Evolutionary conservation across 345 rosid species (phyloP).

Genomic region (Orychophragmus violaceus): DNA sequence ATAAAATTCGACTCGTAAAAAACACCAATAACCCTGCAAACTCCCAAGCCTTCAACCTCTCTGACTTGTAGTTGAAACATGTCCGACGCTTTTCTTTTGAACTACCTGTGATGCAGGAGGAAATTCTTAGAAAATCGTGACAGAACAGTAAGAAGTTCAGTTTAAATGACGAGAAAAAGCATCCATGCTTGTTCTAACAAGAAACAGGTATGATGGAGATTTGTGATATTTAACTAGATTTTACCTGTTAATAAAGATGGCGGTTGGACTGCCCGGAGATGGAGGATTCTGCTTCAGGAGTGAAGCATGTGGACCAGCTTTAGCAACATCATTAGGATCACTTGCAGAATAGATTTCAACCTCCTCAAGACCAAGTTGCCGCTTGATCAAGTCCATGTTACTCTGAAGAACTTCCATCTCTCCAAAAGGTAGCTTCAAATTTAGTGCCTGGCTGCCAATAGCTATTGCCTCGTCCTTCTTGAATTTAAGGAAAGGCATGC

Average conservation of each 20-base stretch:
- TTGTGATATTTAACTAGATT: not conserved
- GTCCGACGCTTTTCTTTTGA: not conserved
- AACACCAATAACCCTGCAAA: not conserved
- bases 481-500: slow-evolving; percentile 86
- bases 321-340: slow-evolving; percentile 39
- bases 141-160: not conserved
- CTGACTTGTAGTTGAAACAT: not conserved
- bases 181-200: not conserved
- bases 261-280: slow-evolving; percentile 68
- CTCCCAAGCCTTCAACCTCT: not conserved
- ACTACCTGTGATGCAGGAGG: not conserved
- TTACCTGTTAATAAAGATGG: slow-evolving; percentile 55
- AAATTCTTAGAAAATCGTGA: not conserved
- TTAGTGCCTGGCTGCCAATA: slow-evolving; percentile 64
- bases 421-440: slow-evolving; percentile 70
- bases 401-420: slow-evolving; percentile 72
- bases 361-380: slow-evolving; percentile 62
- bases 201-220: not conserved
- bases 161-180: not conserved
- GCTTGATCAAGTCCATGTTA: slow-evolving; percentile 72
- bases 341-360: slow-evolving; percentile 48
- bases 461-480: slow-evolving; percentile 65
- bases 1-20: not conserved
- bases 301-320: slow-evolving; percentile 51
- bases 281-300: slow-evolving; percentile 65